Evolutionary conservation across 2,329 filamentous ascomycete species (phyloP).

Genomic region (Aspergillus phoenicis): DNA sequence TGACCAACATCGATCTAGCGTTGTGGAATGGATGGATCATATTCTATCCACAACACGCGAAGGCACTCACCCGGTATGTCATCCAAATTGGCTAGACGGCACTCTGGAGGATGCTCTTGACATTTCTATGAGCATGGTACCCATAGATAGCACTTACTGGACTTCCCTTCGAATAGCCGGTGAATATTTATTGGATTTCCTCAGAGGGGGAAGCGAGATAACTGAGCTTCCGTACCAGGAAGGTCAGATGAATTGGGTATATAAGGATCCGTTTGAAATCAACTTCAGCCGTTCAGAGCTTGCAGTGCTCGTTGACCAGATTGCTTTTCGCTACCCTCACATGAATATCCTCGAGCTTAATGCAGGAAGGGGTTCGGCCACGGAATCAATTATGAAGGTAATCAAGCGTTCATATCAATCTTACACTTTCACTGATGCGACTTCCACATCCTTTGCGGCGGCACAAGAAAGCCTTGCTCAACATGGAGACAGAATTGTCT

Average conservation of each 20-base stretch:
- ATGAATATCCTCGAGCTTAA: slow-evolving; percentile 23
- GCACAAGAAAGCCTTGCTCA: slow-evolving; percentile 26
- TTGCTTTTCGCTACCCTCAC: slow-evolving; percentile 8
- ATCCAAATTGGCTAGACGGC: neutral
- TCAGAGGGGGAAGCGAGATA: neutral
- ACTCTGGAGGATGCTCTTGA: neutral
- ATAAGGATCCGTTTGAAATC: neutral
- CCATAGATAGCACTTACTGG: neutral
- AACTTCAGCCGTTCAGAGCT: neutral
- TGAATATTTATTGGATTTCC: neutral
- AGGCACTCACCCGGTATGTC: neutral
- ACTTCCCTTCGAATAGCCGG: neutral
- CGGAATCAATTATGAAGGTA: slow-evolving; percentile 1
- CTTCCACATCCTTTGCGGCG: slow-evolving; percentile 32
- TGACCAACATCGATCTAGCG: neutral
- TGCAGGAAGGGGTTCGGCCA: slow-evolving; percentile 19
- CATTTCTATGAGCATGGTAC: neutral
- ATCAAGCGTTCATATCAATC: slow-evolving; percentile 5
- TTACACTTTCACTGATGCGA: slow-evolving; percentile 26
- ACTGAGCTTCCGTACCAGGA: neutral
- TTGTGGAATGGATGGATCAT: neutral
- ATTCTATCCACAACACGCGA: neutral
- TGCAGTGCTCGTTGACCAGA: slow-evolving; percentile 1
- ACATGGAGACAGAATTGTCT: slow-evolving; percentile 24
- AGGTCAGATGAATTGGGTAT: neutral